These are phyloP conservation scores for Paraphysoderma sedebokerense DNA, from an alignment of 371 early-diverging fungal genomes.

Conservation along the genomic window DNA sequence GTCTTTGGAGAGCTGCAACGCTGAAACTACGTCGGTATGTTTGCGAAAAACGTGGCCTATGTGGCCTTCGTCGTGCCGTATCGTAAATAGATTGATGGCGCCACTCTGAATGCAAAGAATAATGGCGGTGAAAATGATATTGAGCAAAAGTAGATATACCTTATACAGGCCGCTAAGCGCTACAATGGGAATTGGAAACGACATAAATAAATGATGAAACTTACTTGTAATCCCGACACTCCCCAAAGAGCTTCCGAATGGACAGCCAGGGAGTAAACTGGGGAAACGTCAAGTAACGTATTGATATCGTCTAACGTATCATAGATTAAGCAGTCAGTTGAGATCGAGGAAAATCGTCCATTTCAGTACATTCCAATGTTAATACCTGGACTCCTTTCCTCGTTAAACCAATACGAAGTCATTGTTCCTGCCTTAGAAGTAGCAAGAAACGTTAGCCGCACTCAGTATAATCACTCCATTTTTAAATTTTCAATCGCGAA, in stretches of 20 bases:
- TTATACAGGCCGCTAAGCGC: too few relatives aligned
- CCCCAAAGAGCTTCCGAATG: slow-evolving; percentile 82
- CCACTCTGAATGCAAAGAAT: slow-evolving; percentile 53
- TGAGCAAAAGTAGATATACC: too few relatives aligned
- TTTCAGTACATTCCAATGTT: neutral
- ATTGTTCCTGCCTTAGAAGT: slow-evolving; percentile 51
- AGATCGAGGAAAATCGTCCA: neutral
- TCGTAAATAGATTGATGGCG: slow-evolving; percentile 63
- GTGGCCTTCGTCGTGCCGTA: slow-evolving; percentile 86
- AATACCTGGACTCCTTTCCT: slow-evolving; percentile 20
- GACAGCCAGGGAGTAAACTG: slow-evolving; percentile 75
- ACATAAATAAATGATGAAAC: too few relatives aligned
- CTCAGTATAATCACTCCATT: too few relatives aligned
- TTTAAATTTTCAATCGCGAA: neutral
- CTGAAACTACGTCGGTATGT: slow-evolving; percentile 72
- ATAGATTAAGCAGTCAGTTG: neutral
- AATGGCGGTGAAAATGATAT: too few relatives aligned
- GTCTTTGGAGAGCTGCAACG: slow-evolving; percentile 50
- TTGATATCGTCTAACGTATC: too few relatives aligned
- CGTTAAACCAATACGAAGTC: slow-evolving; percentile 84
- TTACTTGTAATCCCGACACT: slow-evolving; percentile 53
- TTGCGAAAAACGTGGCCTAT: slow-evolving; percentile 53
- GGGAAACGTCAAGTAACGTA: slow-evolving; percentile 59
- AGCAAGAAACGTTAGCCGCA: neutral
- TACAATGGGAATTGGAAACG: too few relatives aligned